phyloP scores from a whole-genome alignment of 2,329 filamentous ascomycete genomes.

The Periglandula ipomoeae region DNA sequence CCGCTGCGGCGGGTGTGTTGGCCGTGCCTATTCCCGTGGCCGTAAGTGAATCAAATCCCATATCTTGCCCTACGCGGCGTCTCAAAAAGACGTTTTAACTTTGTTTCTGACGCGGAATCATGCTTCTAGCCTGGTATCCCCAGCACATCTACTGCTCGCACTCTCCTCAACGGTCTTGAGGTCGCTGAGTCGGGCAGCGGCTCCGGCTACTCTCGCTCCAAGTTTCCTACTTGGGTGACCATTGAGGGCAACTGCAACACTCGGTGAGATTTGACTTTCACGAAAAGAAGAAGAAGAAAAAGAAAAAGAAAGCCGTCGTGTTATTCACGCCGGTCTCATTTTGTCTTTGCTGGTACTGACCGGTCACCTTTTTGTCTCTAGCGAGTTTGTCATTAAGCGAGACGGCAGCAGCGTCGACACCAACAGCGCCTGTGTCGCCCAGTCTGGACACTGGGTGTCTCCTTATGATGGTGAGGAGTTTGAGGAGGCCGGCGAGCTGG shows the following conservation, averaged over 20 bases:
- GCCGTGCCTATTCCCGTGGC: constrained; percentile 19
- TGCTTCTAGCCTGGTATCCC: constrained; percentile 50
- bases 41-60: too few relatives aligned
- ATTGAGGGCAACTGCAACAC: constrained; percentile 61
- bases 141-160: constrained; percentile 43
- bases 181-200: constrained; percentile 46
- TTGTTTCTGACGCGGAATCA: neutral
- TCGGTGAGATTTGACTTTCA: constrained; percentile 35
- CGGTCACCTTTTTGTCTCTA: constrained; percentile 12
- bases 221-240: constrained; percentile 66
- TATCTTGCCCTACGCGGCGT: too few relatives aligned
- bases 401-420: constrained; percentile 58
- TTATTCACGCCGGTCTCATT: too few relatives aligned
- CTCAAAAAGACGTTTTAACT: too few relatives aligned
- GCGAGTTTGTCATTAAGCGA: constrained; percentile 62
- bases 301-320: too few relatives aligned
- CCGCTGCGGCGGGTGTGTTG: constrained; percentile 17
- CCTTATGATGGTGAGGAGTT: constrained; percentile 68
- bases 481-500: constrained; percentile 59
- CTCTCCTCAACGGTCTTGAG: constrained; percentile 47
- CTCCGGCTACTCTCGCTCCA: constrained; percentile 51
- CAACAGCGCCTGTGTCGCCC: constrained; percentile 50
- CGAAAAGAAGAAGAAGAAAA: too few relatives aligned
- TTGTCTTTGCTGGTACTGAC: neutral
- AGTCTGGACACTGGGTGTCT: constrained; percentile 58